Evolutionary conservation across 2,329 filamentous ascomycete species (phyloP), one percentile per base, ranked within the genome.

Genomic region (Trichophyton schoenleinii): DNA sequence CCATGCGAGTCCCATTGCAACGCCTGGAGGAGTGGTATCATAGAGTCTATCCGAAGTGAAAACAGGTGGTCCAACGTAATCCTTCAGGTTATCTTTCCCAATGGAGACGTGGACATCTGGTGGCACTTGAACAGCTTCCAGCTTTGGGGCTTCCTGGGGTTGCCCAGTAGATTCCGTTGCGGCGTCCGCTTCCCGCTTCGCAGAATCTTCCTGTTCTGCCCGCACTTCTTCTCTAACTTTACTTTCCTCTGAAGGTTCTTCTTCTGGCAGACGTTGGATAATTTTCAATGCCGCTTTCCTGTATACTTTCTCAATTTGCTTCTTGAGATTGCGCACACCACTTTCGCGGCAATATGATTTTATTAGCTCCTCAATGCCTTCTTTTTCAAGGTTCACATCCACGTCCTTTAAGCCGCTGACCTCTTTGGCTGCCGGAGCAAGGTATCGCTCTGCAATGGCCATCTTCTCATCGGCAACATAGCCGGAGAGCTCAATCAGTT

Each of bases 261-360:
- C 57, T 31, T 66, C 65, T 8, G 61, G 61, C 48, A 66, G n/a
- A 48, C 63, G 59, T 58, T 92, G 88, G 11, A 99, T 92, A 67
- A 99, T 99, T 77, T 96, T 97, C 64, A 99, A 80, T 0, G 94
- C 95, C 13, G 92, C 91, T 76, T 99, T 99, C 62, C 94, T 86
- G 76, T 96, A 99, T 2, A 99, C 90, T 79, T 99, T 99, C 74
- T 99, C 94, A 64, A 99, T 99, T 74, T 97, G 92, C 79, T 99
- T 97, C 83, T 99, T 99, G 64, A 99, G 78, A 71, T 99, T 99
- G 66, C 94, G 87, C 7, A 99, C 95, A 68, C 94, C 94, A 49
- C 91, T 96, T 76, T 99, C 94, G 49, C 94, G 88, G 77, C 91
- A 96, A 78, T 99, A 99, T 25, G 90, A 95, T 77, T 97, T 97